Evolutionary conservation across 805 yeast species (phyloP).

Genomic region (Phaffomyces thermotolerans): DNA sequence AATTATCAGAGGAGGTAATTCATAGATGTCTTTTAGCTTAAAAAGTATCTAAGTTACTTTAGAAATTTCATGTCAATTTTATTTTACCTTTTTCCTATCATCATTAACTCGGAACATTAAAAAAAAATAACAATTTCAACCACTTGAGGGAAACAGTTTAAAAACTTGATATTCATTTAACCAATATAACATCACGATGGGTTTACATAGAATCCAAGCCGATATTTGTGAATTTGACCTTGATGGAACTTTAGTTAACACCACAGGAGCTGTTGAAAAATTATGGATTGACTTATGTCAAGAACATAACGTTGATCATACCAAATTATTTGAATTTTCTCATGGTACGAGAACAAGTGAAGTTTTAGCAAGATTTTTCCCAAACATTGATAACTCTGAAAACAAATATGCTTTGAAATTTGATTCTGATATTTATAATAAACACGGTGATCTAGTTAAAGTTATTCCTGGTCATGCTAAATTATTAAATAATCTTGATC

Average conservation of each 20-base stretch:
- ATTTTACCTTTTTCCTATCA: too few relatives aligned
- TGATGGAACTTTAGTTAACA: constrained; percentile 81
- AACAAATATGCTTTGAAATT: constrained; percentile 58
- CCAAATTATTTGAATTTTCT: constrained; percentile 22
- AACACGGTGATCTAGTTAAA: constrained; percentile 64
- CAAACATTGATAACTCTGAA: constrained; percentile 61
- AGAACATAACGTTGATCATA: constrained; percentile 62
- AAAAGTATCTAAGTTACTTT: too few relatives aligned
- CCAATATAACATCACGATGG: too few relatives aligned
- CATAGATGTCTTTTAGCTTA: too few relatives aligned
- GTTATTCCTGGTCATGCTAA: constrained; percentile 73
- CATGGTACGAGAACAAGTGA: constrained; percentile 86
- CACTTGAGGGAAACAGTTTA: too few relatives aligned
- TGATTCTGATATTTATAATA: constrained; percentile 54
- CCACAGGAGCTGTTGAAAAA: constrained; percentile 75
- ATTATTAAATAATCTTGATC: constrained; percentile 47
- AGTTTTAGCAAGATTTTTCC: constrained; percentile 65
- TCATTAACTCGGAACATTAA: too few relatives aligned
- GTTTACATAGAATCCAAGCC: constrained; percentile 10
- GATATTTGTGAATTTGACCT: constrained; percentile 57
- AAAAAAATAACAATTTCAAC: too few relatives aligned
- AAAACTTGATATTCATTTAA: too few relatives aligned
- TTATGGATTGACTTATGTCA: constrained; percentile 74
- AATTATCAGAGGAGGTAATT: too few relatives aligned
- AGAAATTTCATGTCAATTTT: too few relatives aligned